Base-by-base conservation (phyloP, 2,329 filamentous ascomycete species). In the Cordyceps pruinosa region DNA sequence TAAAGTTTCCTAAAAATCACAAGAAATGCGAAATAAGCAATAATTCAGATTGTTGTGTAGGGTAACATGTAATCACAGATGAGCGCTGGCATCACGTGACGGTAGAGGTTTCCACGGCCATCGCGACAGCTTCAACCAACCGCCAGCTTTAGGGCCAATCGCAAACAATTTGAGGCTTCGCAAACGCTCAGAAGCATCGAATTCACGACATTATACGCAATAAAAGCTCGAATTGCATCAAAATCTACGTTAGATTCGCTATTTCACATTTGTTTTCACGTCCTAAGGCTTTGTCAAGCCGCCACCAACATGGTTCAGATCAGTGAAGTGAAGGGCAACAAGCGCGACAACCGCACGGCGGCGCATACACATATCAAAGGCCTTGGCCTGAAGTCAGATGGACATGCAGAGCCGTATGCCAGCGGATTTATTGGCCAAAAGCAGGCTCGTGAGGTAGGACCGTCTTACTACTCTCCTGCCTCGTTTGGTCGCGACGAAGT, bases 351-450 rank as follows among this genome's bases (percentile, higher is more conserved):
- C 77, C 87, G 94, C 70, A 99, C 94, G 48, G 93, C 94, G 60
- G 89, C 93, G 65, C 94, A 99, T 75, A 97, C 93, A 54, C 94
- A 99, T 75, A 99, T 99, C 81, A 96, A 91, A 72, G 94, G 94
- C 52, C 81, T 99, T 41, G 94, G 94, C 19, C 76, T 99, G 65
- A 89, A 89, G 68, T 71, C 83, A 50, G 90, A 96, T 85, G 94
- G 94, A 61, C 86, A 83, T 53, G 90, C 94, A 61, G 92, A 96
- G 70, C 83, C 82, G 63, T 83, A 89, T 61, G 82, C 85, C 34
- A 83, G 85, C 64, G 94, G 94, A 35, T 99, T 97, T 68, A 87
- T 97, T 49, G 94, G 94, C 53, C 94, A 99, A 73, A 80, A 82
- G 56, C 81, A 86, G 60, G 94, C 94, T 61, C 84, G 94, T 76